Conservation (phyloP, 139 green algal species). For the Deuterostichococcus epilithicus region DNA sequence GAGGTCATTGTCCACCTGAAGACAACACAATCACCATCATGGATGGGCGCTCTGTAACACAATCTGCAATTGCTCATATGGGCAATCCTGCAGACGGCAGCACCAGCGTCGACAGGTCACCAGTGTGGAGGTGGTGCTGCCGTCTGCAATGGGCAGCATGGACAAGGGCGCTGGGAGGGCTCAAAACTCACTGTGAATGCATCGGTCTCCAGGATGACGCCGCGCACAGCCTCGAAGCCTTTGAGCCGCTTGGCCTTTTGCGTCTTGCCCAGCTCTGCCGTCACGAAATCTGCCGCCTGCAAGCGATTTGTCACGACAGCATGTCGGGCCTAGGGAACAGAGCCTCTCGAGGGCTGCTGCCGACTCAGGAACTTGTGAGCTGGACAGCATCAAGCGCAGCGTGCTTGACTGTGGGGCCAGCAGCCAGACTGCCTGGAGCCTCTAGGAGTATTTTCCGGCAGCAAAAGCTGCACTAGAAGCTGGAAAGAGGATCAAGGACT, state of each 20-base stretch:
- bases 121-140: background rate
- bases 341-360: background rate
- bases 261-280: conserved; percentile 42
- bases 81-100: background rate
- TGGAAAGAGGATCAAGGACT: background rate
- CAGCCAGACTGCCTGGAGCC: background rate
- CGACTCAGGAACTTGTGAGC: background rate
- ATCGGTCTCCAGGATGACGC: conserved; percentile 42
- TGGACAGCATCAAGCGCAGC: background rate
- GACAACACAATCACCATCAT: background rate
- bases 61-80: background rate
- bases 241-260: conserved; percentile 37
- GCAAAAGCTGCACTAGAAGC: background rate
- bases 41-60: background rate
- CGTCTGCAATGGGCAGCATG: background rate
- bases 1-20: conserved; percentile 68
- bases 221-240: conserved; percentile 64
- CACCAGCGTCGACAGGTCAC: background rate
- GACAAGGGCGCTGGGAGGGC: background rate
- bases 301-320: background rate
- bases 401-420: background rate
- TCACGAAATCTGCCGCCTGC: conserved; percentile 34
- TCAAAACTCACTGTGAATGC: conserved; percentile 11
- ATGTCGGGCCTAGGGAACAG: background rate
- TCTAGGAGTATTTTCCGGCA: background rate